Evolutionary conservation across 768 basidiomycete genomes (phyloP).

Genomic region (Tricholoma terreum): DNA sequence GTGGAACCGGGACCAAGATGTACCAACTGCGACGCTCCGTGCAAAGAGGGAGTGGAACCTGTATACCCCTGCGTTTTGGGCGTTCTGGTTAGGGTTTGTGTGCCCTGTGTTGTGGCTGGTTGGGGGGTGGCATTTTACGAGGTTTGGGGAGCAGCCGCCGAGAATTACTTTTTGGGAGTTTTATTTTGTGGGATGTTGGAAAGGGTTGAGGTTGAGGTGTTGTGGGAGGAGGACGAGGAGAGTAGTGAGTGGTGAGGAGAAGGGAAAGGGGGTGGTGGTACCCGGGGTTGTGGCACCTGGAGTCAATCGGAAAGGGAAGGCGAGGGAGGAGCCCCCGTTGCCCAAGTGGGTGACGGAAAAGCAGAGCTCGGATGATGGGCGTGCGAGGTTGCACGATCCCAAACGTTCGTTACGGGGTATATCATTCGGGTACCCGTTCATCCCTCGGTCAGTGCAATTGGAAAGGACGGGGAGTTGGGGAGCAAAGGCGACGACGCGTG

Average conservation of each 20-base stretch:
- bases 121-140: constrained; percentile 68
- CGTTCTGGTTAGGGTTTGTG: constrained; percentile 77
- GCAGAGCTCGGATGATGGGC: constrained; percentile 40
- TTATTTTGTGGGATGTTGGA: constrained; percentile 40
- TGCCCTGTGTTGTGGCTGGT: constrained; percentile 75
- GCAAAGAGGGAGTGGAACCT: constrained; percentile 29
- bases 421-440: constrained; percentile 58
- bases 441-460: constrained; percentile 43
- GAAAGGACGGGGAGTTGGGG: constrained; percentile 25
- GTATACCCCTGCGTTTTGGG: constrained; percentile 47
- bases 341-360: constrained; percentile 44
- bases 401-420: constrained; percentile 44
- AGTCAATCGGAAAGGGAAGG: constrained; percentile 12
- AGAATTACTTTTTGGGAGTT: constrained; percentile 44
- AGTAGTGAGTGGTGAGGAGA: constrained; percentile 4
- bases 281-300: constrained; percentile 6
- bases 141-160: constrained; percentile 45
- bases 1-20: constrained; percentile 43
- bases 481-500: constrained; percentile 12
- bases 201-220: constrained; percentile 26
- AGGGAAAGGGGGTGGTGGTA: background rate
- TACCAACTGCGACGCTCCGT: constrained; percentile 24
- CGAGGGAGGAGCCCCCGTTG: constrained; percentile 29
- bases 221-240: constrained; percentile 23
- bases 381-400: constrained; percentile 42